Conservation (phyloP, 1,284 basidiomycete genomes). For the Leccinum subrobustum region DNA sequence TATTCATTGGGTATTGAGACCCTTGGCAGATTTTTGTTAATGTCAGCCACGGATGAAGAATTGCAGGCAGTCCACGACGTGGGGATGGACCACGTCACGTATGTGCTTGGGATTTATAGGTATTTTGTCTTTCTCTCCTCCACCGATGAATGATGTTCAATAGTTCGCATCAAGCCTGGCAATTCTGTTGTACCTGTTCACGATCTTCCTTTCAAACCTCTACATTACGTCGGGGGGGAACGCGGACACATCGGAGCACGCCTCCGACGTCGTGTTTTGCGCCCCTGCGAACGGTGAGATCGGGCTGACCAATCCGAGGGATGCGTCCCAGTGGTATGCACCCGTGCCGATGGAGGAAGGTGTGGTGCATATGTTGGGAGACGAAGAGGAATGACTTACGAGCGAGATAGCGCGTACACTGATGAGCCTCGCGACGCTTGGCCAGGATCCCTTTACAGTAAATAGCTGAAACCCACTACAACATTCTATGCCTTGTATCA, state of each 20-base stretch:
- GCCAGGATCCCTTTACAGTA: neutral
- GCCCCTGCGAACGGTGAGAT: conserved; percentile 26
- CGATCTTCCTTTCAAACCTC: conserved; percentile 56
- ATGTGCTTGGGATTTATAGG: conserved; percentile 83
- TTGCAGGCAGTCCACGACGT: conserved; percentile 63
- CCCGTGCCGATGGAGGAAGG: conserved; percentile 36
- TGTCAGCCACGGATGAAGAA: conserved; percentile 91
- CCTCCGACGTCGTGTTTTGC: conserved; percentile 20
- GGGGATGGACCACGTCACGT: conserved; percentile 88
- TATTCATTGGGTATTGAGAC: neutral
- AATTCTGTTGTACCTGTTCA: conserved; percentile 76
- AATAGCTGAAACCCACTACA: too few species aligned
- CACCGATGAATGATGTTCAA: neutral
- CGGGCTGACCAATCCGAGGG: conserved; percentile 29
- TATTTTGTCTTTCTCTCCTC: neutral
- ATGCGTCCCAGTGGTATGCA: conserved; percentile 39
- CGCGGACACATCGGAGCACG: conserved; percentile 30
- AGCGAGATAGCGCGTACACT: neutral
- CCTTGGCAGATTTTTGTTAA: conserved; percentile 65
- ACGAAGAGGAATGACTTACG: conserved; percentile 28
- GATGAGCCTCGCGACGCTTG: neutral
- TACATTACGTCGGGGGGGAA: conserved; percentile 66
- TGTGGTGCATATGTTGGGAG: conserved; percentile 34
- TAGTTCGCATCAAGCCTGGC: conserved; percentile 47
- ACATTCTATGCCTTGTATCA: neutral